phyloP scores from a whole-genome alignment of 345 rosid genomes.

The Firmiana major region DNA sequence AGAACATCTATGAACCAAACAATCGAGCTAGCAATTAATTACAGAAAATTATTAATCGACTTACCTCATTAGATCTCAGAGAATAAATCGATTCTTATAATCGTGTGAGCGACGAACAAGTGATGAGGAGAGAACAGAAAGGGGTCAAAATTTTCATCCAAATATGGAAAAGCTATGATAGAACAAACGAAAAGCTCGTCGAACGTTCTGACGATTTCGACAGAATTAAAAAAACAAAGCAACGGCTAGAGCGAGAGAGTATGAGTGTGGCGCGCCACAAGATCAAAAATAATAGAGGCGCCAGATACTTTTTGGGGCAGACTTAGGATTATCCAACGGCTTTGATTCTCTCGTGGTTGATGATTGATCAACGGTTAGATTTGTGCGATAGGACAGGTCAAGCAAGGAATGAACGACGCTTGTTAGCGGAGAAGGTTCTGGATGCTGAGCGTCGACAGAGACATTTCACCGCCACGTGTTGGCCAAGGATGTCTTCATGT shows the following conservation, averaged over 20 bases:
- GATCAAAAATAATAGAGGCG: too few relatives aligned
- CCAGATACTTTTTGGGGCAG: too few relatives aligned
- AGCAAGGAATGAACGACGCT: too few relatives aligned
- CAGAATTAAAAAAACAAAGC: neutral
- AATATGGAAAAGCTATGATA: too few relatives aligned
- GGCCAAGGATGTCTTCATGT: too few relatives aligned
- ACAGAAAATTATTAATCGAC: neutral
- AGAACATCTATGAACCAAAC: neutral
- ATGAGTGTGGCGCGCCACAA: too few relatives aligned
- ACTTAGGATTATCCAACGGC: constrained; percentile 23
- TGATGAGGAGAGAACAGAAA: neutral
- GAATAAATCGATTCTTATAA: neutral
- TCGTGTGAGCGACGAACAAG: neutral
- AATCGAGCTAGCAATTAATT: neutral
- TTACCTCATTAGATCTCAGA: neutral
- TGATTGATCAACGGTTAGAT: constrained; percentile 25
- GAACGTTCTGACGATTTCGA: neutral
- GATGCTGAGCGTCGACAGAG: too few relatives aligned
- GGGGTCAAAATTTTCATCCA: neutral
- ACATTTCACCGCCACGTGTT: too few relatives aligned
- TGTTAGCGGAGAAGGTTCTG: too few relatives aligned
- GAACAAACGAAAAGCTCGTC: neutral
- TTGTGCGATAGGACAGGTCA: neutral
- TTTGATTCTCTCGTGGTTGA: neutral
- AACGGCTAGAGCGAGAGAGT: neutral